Base-by-base conservation (phyloP, 345 rosid genomes). In the Eucalyptus urophylla region DNA sequence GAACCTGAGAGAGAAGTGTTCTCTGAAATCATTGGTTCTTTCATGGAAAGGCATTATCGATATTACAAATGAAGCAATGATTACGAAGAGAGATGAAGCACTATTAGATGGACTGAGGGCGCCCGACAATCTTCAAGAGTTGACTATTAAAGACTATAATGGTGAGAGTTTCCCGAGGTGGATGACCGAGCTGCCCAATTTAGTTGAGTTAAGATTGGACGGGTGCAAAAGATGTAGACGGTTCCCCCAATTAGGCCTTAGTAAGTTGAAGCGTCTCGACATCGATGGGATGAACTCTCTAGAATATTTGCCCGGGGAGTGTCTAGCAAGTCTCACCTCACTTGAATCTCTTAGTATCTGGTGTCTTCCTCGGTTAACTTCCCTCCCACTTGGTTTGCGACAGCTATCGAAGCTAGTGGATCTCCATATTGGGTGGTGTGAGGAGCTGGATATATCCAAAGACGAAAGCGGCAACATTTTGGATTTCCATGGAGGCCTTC, bases 141-240 rank as follows among this genome's bases (percentile, higher is more conserved):
- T 56, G 29, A 0, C 0, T 1, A 22, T 56, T 2, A 0, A 1
- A 1, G 3, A 5, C 9, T 56, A 9, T 10, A 1, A 8, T 1
- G 62, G 62, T 9, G 62, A 56, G 62, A 56, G 27, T 5, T 56
- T 56, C 2, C 62, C 27, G 1, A 22, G 3, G 27, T 56, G 62
- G 62, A 9, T 8, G 27, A 56, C 5, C 0, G 27, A 21, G 2
- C 4, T 54, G 25, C 11, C 27, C 5, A 21, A 54, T 54, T 22
- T 54, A 54, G 7, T 6, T 43, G 7, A 5, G 43, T 43, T 43
- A 43, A 6, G 0, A 43, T 43, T 43, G 43, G 0, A 0, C 2
- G 0, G 1, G 1, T 43, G 9, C 21, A 0, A 0, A 6, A 6
- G 54, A 16, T 51, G 54, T 6, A 51, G 1, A 51, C 8, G 0